These are phyloP conservation scores for Xylariaceae sp. DNA, from an alignment of 2,329 filamentous ascomycete species.

Conservation along the genomic window DNA sequence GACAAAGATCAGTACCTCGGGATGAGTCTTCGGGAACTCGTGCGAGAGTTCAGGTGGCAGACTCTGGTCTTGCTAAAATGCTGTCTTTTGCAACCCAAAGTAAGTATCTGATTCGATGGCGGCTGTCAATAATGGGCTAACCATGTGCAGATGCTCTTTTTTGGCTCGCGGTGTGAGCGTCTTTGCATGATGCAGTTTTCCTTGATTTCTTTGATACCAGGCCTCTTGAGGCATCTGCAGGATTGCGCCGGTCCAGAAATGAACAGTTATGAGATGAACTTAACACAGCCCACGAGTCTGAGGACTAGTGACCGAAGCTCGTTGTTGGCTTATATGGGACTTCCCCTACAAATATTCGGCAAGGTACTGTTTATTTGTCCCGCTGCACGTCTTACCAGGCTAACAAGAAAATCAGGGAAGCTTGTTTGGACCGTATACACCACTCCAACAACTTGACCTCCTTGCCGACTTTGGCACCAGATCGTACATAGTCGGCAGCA, in stretches of 20 bases:
- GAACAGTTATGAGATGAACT: conserved; percentile 72
- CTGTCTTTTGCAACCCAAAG: conserved; percentile 90
- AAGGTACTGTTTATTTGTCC: conserved; percentile 52
- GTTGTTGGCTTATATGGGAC: conserved; percentile 86
- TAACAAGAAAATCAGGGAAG: conserved; percentile 58
- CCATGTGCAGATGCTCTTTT: conserved; percentile 81
- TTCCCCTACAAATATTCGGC: conserved; percentile 92
- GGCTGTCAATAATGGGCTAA: neutral
- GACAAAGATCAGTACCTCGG: conserved; percentile 86
- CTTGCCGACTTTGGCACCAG: conserved; percentile 92
- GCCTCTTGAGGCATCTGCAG: conserved; percentile 83
- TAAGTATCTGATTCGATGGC: conserved; percentile 34
- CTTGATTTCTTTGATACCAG: conserved; percentile 89
- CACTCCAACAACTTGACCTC: conserved; percentile 89
- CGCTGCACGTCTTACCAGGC: neutral
- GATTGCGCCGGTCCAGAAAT: conserved; percentile 94
- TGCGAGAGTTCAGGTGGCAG: conserved; percentile 93
- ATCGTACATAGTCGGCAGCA: conserved; percentile 95
- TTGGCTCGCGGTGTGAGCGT: conserved; percentile 90
- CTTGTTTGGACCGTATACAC: conserved; percentile 94
- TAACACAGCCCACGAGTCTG: conserved; percentile 76
- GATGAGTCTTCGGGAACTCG: conserved; percentile 81
- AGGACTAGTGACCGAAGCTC: conserved; percentile 90
- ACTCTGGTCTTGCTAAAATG: conserved; percentile 92
- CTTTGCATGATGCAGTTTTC: conserved; percentile 99